Percentiles rank a stretch among this genome's conserved stretches.
Evolutionary conservation across 139 green algal species (phyloP).

Genomic region (Picochlorum costavermella): DNA sequence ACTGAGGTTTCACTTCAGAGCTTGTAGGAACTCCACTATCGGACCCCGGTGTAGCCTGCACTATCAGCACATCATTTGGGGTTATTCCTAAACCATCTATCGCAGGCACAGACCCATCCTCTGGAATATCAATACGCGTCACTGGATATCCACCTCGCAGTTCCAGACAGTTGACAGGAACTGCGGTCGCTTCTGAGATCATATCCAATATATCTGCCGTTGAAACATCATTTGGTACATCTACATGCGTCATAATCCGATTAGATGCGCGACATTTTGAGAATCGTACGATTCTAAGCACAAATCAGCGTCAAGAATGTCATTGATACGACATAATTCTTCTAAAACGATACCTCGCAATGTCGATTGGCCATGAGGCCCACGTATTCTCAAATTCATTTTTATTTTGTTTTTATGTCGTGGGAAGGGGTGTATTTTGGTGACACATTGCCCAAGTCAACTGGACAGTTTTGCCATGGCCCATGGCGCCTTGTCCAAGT

Average conservation of each 20-base stretch:
- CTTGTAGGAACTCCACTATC: neutral
- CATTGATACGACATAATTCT: neutral
- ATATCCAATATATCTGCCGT: conserved; percentile 31
- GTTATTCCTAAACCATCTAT: conserved; percentile 26
- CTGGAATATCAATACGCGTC: conserved; percentile 22
- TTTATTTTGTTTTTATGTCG: neutral
- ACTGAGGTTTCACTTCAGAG: neutral
- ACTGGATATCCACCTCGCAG: conserved; percentile 58
- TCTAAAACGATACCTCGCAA: conserved; percentile 1
- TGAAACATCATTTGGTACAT: conserved; percentile 22
- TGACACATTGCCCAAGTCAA: too few relatives aligned
- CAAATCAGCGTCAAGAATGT: neutral
- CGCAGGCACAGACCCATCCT: neutral
- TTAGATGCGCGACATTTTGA: neutral
- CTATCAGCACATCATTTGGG: conserved; percentile 51
- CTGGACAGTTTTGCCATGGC: too few relatives aligned
- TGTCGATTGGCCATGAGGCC: conserved; percentile 21
- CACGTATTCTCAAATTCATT: conserved; percentile 22
- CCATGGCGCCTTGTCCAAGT: too few relatives aligned
- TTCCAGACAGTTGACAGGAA: conserved; percentile 40
- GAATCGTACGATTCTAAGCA: neutral
- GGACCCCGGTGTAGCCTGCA: conserved; percentile 20
- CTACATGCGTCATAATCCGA: neutral
- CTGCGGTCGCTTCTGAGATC: conserved; percentile 33
- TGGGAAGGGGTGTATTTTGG: too few relatives aligned